Evolutionary conservation across 2,329 filamentous ascomycete species (phyloP).

Genomic region (Fusarium pilosicola): DNA sequence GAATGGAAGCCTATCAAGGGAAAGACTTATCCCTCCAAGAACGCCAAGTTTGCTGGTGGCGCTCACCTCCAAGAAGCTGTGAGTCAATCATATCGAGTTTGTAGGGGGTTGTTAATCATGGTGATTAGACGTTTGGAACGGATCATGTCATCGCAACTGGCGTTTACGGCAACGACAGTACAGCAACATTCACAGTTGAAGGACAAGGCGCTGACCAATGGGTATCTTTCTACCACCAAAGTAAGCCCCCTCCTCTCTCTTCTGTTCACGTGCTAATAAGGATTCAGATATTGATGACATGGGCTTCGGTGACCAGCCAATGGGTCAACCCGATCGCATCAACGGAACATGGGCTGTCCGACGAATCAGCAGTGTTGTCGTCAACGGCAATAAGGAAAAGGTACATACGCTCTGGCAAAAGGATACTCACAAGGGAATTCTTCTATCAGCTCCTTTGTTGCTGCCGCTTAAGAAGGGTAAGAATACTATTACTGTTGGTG

Average conservation of each 20-base stretch:
- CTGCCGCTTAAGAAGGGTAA: constrained; percentile 63
- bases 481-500: constrained; percentile 67
- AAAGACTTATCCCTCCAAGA: constrained; percentile 56
- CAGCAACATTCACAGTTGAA: constrained; percentile 58
- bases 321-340: constrained; percentile 67
- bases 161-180: constrained; percentile 64
- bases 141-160: constrained; percentile 59
- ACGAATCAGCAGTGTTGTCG: constrained; percentile 67
- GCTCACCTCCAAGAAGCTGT: constrained; percentile 62
- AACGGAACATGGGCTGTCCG: constrained; percentile 68
- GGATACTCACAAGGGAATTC: constrained; percentile 66
- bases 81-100: neutral
- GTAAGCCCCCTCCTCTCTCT: neutral
- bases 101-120: fast-evolving
- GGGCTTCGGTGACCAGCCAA: constrained; percentile 66
- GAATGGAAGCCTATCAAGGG: constrained; percentile 58
- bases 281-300: constrained; percentile 64
- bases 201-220: constrained; percentile 61
- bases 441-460: constrained; percentile 66
- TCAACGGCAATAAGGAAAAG: constrained; percentile 58
- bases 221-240: constrained; percentile 67
- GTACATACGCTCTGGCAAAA: constrained; percentile 63
- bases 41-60: constrained; percentile 55
- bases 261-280: fast-evolving
- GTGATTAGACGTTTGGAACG: constrained; percentile 54